phyloP scores from a whole-genome alignment of 345 rosid genomes.

The Citrus australasica region DNA sequence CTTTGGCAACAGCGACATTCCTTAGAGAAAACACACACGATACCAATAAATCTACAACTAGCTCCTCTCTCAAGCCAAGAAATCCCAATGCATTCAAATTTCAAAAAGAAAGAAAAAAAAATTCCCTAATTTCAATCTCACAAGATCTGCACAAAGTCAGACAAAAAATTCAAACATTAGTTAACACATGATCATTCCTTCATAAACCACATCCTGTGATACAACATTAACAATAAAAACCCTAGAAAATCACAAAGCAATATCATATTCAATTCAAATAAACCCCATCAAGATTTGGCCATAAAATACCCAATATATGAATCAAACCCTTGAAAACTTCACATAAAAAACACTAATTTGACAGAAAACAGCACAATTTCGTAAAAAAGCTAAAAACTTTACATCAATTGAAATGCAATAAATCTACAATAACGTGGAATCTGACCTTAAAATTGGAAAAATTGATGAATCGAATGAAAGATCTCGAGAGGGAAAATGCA shows the following conservation, averaged over 20 bases:
- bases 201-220: neutral
- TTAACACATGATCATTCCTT: neutral
- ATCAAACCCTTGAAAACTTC: neutral
- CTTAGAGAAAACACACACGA: neutral
- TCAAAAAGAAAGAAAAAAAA: neutral
- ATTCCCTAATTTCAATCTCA: neutral
- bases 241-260: neutral
- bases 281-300: neutral
- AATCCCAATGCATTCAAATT: neutral
- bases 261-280: neutral
- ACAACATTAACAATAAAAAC: neutral
- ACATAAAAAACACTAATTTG: neutral
- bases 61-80: constrained; percentile 1
- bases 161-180: neutral
- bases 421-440: neutral
- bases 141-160: constrained; percentile 20
- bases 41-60: neutral
- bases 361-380: neutral
- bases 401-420: neutral
- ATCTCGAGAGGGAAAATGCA: neutral
- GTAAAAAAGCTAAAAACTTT: neutral
- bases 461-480: neutral
- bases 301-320: neutral
- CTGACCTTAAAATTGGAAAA: constrained; percentile 8
- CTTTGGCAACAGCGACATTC: constrained; percentile 67